Base-by-base conservation (phyloP, 805 yeast genomes). In the Jamesozyma hellenica region DNA sequence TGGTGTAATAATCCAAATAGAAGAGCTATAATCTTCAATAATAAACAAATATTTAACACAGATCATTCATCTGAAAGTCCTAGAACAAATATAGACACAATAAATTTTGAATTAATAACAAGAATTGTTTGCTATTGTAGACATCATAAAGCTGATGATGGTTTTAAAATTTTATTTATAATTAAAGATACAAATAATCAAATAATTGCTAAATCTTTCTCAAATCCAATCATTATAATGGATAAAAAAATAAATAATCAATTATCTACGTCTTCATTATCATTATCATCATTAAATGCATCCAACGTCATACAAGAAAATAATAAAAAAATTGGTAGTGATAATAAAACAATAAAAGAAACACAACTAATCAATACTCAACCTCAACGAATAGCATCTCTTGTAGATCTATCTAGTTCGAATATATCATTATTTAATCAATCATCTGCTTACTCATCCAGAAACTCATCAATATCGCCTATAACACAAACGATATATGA, bases 91-190 rank as follows among this genome's bases (percentile, higher is more conserved):
- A 53, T 50, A 19, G 13, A 27, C 6, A 14, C 14, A 9, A 16
- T 36, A 2, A 26, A 29, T 13, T 52, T 74, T 12, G 78, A 71
- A 34, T 57, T 76, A 3, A 71, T 75, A 17, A 64, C 94, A 14
- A 74, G 97, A 61, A 76, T 90, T 27, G 88, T 90, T 6, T 90
- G 97, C 59, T 90, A 90, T 57, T 90, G 96, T 63, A 76, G 97
- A 47, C 97, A 90, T 61, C 97, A 90, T 60, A 76, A 77, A 47
- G 95, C 87, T 45, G 67, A 79, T n/a, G 72, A 72, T 28, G 97
- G 97, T 2, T 90, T 87, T 66, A 75, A 75, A 51, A 64, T 82
- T 34, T 61, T 83, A 34, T 75, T 83, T 46, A 74, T 81, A 3
- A 55, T 88, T 35, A 79, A 76, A 45, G 77, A 87, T 56, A 55